A percentile compares a stretch with the other conserved stretches of the same genome.
Conservation (phyloP, 345 rosid genomes). For the Ceriops zippeliana region DNA sequence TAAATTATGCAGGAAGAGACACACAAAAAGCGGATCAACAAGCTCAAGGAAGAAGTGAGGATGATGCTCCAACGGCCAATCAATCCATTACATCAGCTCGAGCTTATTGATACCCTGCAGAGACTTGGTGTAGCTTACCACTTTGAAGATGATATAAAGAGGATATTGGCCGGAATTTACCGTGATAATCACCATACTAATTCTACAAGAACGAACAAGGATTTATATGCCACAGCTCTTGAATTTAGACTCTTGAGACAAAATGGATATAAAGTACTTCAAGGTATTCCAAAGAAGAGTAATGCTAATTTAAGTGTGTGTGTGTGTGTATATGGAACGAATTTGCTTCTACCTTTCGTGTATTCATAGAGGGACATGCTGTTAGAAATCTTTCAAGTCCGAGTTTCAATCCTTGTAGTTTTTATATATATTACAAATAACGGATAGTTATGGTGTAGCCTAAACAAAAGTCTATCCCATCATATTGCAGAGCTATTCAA, state of each 20-base stretch:
- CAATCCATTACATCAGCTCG: not conserved
- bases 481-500: slow-evolving; percentile 14
- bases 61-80: not conserved
- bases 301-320: not conserved
- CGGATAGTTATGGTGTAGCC: slow-evolving; percentile 4
- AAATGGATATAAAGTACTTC: slow-evolving; percentile 8
- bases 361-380: too few species aligned
- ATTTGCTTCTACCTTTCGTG: not conserved
- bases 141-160: slow-evolving; percentile 13
- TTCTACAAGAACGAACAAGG: not conserved
- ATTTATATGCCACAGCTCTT: slow-evolving; percentile 9
- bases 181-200: not conserved
- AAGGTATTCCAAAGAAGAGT: not conserved
- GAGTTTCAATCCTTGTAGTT: slow-evolving; percentile 28
- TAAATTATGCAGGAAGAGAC: not conserved
- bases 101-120: slow-evolving; percentile 11
- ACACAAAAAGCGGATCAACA: not conserved
- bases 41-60: slow-evolving; percentile 14
- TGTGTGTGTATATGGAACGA: not conserved
- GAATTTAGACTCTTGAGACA: slow-evolving; percentile 18
- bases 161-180: not conserved
- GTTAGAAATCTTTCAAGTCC: not conserved
- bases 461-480: slow-evolving; percentile 8
- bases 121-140: slow-evolving; percentile 21
- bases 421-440: slow-evolving; percentile 34